These are phyloP conservation scores for Ophiostoma populinum DNA, from an alignment of 2,329 filamentous ascomycete genomes.

Conservation along the genomic window DNA sequence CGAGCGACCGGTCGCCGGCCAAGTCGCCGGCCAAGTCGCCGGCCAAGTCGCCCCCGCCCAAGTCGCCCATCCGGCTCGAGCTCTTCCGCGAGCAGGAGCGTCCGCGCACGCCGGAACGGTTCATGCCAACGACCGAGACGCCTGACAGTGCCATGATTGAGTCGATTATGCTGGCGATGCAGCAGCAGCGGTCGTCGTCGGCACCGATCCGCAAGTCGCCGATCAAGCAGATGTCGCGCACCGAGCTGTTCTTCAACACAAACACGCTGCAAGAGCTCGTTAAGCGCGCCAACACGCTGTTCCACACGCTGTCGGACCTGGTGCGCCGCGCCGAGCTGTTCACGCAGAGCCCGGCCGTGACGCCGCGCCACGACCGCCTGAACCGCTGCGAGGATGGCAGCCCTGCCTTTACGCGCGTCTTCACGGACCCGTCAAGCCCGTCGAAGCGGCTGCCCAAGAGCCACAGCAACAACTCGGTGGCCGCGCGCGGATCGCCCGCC, in stretches of 20 bases:
- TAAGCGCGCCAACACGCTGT: constrained; percentile 41
- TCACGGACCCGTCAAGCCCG: constrained; percentile 43
- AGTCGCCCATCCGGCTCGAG: constrained; percentile 9
- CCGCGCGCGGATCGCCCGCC: constrained; percentile 25
- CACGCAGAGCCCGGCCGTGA: constrained; percentile 36
- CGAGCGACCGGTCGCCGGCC: constrained; percentile 18
- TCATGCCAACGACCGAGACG: constrained; percentile 13
- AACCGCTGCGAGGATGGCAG: constrained; percentile 31
- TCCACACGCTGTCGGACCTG: constrained; percentile 40
- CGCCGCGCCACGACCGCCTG: constrained; percentile 28
- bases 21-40: constrained; percentile 18
- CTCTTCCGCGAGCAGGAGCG: constrained; percentile 12
- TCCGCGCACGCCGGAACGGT: constrained; percentile 23
- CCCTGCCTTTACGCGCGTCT: constrained; percentile 50
- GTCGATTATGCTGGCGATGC: constrained; percentile 47
- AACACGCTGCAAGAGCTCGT: constrained; percentile 51
- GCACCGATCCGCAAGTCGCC: constrained; percentile 21
- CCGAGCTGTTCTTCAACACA: constrained; percentile 49
- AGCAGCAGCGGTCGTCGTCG: constrained; percentile 30
- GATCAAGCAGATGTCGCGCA: constrained; percentile 21
- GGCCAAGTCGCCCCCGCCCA: constrained; percentile 1
- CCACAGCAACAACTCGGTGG: constrained; percentile 35
- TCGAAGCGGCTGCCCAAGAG: constrained; percentile 32
- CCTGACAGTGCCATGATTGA: constrained; percentile 32
- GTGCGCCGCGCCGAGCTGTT: constrained; percentile 42